Conservation (phyloP, 371 early-diverging fungal genomes). For the Mucor racemosus region DNA sequence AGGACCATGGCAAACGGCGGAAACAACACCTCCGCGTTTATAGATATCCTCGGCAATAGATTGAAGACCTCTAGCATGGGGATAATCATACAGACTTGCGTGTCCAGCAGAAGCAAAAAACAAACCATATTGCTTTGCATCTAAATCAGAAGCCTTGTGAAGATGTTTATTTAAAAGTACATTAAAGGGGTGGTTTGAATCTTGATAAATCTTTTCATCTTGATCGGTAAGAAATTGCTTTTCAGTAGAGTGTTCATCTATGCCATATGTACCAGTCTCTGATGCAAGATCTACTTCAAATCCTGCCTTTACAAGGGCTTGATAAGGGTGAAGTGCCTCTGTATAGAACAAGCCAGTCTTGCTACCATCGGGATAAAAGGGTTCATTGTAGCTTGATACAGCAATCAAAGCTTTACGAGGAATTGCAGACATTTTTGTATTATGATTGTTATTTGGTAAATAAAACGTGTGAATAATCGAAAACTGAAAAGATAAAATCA, state of each 20-base stretch:
- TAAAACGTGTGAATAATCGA: not conserved
- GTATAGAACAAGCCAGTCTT: constrained; percentile 59
- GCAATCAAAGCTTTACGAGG: constrained; percentile 59
- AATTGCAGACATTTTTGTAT: constrained; percentile 26
- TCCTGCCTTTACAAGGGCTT: constrained; percentile 43
- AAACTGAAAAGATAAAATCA: not conserved
- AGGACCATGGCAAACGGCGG: constrained; percentile 63
- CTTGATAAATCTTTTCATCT: constrained; percentile 42
- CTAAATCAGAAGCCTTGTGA: constrained; percentile 51
- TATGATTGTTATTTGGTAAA: not conserved
- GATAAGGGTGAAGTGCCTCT: constrained; percentile 60
- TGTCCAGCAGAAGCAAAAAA: constrained; percentile 62
- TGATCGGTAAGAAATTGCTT: constrained; percentile 41
- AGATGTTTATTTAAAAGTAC: constrained; percentile 43
- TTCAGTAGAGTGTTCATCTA: constrained; percentile 56
- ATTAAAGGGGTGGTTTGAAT: constrained; percentile 48
- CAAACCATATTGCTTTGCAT: constrained; percentile 52
- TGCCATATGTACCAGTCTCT: constrained; percentile 56
- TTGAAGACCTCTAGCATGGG: constrained; percentile 45
- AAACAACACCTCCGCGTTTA: constrained; percentile 54
- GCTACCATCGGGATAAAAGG: constrained; percentile 56
- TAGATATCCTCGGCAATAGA: constrained; percentile 55
- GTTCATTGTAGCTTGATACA: constrained; percentile 51
- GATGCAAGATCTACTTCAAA: constrained; percentile 59
- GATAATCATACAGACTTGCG: constrained; percentile 56